Percentiles rank a stretch among this genome's conserved stretches.
These are phyloP conservation scores for Cryphonectria japonica DNA, from an alignment of 2,329 filamentous ascomycete species.

Conservation along the genomic window DNA sequence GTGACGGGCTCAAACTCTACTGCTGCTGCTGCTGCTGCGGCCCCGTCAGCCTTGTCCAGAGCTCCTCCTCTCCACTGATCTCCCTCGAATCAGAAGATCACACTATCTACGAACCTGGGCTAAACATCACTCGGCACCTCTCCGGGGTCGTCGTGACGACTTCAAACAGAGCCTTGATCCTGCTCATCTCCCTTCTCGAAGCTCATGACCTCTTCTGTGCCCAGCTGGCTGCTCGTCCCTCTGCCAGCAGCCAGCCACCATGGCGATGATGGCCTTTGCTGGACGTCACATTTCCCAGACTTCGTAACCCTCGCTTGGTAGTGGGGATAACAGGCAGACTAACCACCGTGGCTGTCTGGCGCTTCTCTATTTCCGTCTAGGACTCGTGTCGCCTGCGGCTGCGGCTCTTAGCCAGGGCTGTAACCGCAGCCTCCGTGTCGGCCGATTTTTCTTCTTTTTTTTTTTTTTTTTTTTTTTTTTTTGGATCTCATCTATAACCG, in stretches of 20 bases:
- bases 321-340: slow-evolving; percentile 4
- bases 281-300: neutral
- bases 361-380: slow-evolving; percentile 25
- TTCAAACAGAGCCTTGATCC: slow-evolving; percentile 25
- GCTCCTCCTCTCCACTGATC: slow-evolving; percentile 15
- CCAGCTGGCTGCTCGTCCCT: neutral
- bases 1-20: neutral
- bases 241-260: neutral
- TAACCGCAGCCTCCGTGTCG: slow-evolving; percentile 28
- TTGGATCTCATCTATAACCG: neutral
- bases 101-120: neutral
- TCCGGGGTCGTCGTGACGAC: slow-evolving; percentile 24
- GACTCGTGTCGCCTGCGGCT: slow-evolving; percentile 14
- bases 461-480: too few species aligned
- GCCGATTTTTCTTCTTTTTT: neutral
- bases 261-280: neutral
- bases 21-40: neutral
- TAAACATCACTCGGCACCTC: slow-evolving; percentile 24
- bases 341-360: slow-evolving; percentile 13
- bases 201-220: neutral
- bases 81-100: slow-evolving; percentile 28
- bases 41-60: neutral
- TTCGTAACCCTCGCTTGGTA: slow-evolving; percentile 2
- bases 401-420: slow-evolving; percentile 26
- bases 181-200: slow-evolving; percentile 10